phyloP scores from a whole-genome alignment of 1,284 basidiomycete species.

The Ceratobasidium sp. region DNA sequence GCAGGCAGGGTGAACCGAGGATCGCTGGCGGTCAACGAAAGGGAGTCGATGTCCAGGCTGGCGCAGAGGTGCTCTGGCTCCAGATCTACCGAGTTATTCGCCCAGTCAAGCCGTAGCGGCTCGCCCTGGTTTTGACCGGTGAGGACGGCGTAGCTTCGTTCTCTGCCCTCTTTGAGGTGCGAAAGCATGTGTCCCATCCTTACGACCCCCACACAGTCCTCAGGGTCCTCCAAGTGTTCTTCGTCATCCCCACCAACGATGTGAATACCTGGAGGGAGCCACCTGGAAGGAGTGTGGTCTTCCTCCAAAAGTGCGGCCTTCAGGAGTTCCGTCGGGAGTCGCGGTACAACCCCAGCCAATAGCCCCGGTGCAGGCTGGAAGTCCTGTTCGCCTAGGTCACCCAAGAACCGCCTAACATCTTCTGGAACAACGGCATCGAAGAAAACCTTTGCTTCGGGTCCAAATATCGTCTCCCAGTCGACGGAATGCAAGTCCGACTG shows the following conservation, averaged over 20 bases:
- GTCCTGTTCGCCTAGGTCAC: not conserved
- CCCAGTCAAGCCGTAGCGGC: not conserved
- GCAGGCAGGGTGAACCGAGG: not conserved
- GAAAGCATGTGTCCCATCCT: not conserved
- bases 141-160: not conserved
- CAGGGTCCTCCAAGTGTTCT: not conserved
- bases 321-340: not conserved
- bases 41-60: conserved; percentile 4
- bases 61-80: not conserved
- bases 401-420: not conserved
- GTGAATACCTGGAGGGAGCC: not conserved
- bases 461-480: not conserved
- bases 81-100: not conserved
- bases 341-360: not conserved
- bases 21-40: not conserved
- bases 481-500: not conserved
- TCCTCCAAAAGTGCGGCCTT: not conserved
- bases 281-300: not conserved
- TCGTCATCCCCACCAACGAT: not conserved
- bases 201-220: not conserved
- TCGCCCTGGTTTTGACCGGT: not conserved
- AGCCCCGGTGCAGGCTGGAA: not conserved
- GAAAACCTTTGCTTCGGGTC: not conserved
- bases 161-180: not conserved
- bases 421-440: not conserved